These are phyloP conservation scores for Nicotiana obtusifolia DNA, from an alignment of 257 asterid genomes.

Conservation along the genomic window DNA sequence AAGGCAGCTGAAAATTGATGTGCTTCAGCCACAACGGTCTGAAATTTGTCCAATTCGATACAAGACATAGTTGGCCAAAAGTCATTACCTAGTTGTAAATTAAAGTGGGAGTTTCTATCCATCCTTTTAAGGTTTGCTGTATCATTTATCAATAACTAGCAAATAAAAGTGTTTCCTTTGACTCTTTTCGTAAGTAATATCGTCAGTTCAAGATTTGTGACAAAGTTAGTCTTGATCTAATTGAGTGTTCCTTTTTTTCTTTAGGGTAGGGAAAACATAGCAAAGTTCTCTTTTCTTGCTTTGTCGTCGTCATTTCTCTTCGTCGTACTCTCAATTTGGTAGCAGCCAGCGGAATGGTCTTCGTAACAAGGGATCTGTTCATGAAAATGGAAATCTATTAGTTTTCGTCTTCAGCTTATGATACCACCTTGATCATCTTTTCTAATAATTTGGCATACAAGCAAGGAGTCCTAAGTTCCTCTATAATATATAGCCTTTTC, in stretches of 20 bases:
- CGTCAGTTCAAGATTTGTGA: background rate
- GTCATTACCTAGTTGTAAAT: background rate
- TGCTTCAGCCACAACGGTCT: background rate
- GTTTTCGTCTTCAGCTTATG: background rate
- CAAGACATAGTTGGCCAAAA: background rate
- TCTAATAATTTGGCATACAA: background rate
- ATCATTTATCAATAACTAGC: background rate
- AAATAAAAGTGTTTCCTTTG: background rate
- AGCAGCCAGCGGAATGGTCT: background rate
- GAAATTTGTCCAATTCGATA: background rate
- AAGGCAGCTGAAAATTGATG: slow-evolving; percentile 19
- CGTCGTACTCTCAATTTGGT: background rate
- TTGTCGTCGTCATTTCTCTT: background rate
- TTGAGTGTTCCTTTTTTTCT: background rate
- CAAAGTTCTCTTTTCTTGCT: background rate
- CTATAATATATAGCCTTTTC: background rate
- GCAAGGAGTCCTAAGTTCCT: background rate
- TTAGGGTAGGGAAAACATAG: background rate
- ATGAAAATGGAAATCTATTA: too few species aligned
- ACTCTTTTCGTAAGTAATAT: background rate
- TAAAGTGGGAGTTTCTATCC: background rate
- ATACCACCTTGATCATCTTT: background rate
- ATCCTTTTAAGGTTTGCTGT: background rate
- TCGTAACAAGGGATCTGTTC: background rate
- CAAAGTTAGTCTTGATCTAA: background rate